Conservation (phyloP, 2,329 filamentous ascomycete genomes). For the Fonsecaea nubica region DNA sequence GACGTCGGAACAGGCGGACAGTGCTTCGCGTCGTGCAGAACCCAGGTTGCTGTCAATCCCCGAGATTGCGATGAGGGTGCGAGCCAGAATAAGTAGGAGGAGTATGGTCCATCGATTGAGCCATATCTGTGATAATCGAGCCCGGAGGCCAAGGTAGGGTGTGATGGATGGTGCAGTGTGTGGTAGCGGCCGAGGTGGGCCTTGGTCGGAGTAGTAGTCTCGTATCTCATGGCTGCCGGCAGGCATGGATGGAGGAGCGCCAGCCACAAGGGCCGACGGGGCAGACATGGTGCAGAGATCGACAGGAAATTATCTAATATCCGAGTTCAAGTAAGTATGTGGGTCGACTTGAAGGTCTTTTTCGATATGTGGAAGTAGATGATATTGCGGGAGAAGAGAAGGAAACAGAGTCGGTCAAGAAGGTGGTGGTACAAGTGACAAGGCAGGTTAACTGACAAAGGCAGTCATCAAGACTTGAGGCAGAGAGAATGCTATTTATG, state of each 20-base stretch:
- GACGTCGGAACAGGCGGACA: constrained; percentile 88
- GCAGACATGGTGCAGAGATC: constrained; percentile 38
- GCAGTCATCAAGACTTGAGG: constrained; percentile 29
- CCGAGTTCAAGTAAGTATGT: constrained; percentile 24
- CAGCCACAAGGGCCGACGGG: constrained; percentile 56
- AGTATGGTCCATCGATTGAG: constrained; percentile 97
- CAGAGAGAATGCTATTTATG: constrained; percentile 23
- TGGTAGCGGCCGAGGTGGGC: constrained; percentile 61
- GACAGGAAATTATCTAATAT: constrained; percentile 39
- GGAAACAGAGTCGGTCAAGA: constrained; percentile 12
- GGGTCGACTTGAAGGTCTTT: neutral
- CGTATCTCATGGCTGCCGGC: constrained; percentile 65
- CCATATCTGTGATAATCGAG: constrained; percentile 93
- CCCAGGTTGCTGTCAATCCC: constrained; percentile 75
- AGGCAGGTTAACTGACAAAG: constrained; percentile 23
- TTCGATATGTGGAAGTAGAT: constrained; percentile 1
- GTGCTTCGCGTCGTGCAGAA: constrained; percentile 78
- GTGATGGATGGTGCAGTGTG: constrained; percentile 75
- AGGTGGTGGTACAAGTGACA: constrained; percentile 22
- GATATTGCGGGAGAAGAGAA: constrained; percentile 8
- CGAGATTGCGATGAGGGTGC: constrained; percentile 77
- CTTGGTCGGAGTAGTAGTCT: constrained; percentile 64
- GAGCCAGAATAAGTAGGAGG: constrained; percentile 80
- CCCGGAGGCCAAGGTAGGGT: constrained; percentile 87
- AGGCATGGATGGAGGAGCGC: constrained; percentile 65